Conservation (phyloP, 495 filamentous ascomycete species). For the Sphaerosporella brunnea region DNA sequence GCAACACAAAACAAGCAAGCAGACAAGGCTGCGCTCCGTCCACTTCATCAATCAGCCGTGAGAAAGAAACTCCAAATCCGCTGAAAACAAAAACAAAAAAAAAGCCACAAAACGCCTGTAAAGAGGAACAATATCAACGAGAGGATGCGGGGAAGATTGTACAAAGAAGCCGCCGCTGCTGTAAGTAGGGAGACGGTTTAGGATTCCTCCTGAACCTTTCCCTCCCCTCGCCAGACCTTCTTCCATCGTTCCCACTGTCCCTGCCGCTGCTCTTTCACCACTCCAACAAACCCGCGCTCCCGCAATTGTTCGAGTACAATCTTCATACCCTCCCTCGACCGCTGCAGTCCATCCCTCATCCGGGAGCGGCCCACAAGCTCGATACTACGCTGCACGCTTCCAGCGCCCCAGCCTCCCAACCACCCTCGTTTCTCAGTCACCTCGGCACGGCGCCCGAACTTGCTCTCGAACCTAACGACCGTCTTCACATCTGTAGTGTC, state of each 20-base stretch:
- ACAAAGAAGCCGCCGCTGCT: background rate
- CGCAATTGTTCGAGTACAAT: slow-evolving; percentile 77
- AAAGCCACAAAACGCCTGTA: too few relatives aligned
- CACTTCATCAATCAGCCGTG: too few relatives aligned
- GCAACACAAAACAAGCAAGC: too few relatives aligned
- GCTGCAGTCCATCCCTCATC: slow-evolving; percentile 64
- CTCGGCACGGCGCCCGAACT: slow-evolving; percentile 37
- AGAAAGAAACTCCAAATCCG: too few relatives aligned
- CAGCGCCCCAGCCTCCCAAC: slow-evolving; percentile 56
- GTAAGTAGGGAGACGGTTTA: background rate
- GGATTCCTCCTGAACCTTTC: background rate
- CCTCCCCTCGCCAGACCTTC: slow-evolving; percentile 24
- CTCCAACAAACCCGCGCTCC: slow-evolving; percentile 61
- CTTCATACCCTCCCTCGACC: slow-evolving; percentile 88
- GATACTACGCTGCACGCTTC: slow-evolving; percentile 70
- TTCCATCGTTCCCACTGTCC: slow-evolving; percentile 25
- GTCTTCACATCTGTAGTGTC: slow-evolving; percentile 70
- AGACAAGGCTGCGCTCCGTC: too few relatives aligned
- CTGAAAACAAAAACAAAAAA: too few relatives aligned
- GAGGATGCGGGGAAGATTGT: too few relatives aligned
- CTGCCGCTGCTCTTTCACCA: slow-evolving; percentile 46
- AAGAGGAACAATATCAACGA: too few relatives aligned
- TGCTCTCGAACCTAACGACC: slow-evolving; percentile 66
- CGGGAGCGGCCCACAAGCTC: slow-evolving; percentile 72
- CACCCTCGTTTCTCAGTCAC: slow-evolving; percentile 42